These are phyloP conservation scores for Aspergillus transmontanensis DNA, from an alignment of 2,329 filamentous ascomycete genomes.

Conservation along the genomic window DNA sequence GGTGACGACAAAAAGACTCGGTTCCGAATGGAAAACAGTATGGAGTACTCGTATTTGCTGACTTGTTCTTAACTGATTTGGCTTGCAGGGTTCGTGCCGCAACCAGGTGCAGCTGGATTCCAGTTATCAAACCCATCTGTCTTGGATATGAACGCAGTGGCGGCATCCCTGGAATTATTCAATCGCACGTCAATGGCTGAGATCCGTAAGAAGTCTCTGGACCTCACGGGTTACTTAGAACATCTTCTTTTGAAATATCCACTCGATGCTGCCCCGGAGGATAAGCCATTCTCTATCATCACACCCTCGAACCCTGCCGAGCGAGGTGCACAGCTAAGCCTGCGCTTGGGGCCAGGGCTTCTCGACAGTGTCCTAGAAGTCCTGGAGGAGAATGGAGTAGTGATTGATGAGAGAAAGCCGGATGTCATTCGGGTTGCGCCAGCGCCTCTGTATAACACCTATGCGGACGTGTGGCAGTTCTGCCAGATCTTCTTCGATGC, in stretches of 20 bases:
- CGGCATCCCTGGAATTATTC: constrained; percentile 74
- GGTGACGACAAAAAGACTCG: constrained; percentile 74
- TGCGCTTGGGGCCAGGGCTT: constrained; percentile 68
- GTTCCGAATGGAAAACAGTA: constrained; percentile 78
- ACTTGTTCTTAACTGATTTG: constrained; percentile 11
- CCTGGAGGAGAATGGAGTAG: constrained; percentile 69
- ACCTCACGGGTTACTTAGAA: constrained; percentile 77
- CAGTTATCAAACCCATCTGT: constrained; percentile 84
- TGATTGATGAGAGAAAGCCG: constrained; percentile 82
- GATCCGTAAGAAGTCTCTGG: constrained; percentile 70
- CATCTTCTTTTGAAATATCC: constrained; percentile 56
- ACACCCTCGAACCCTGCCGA: constrained; percentile 70
- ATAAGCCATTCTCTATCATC: constrained; percentile 61
- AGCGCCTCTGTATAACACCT: constrained; percentile 80
- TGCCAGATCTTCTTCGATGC: constrained; percentile 55
- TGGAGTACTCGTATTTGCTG: constrained; percentile 1
- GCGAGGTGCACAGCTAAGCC: constrained; percentile 77
- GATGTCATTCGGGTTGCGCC: constrained; percentile 84
- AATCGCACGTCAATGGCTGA: constrained; percentile 68
- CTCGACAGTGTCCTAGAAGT: constrained; percentile 67
- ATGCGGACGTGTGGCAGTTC: constrained; percentile 70
- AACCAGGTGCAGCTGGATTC: constrained; percentile 76
- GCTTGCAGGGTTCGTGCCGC: constrained; percentile 66
- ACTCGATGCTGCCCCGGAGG: constrained; percentile 27
- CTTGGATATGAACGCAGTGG: constrained; percentile 74